Percentiles rank a stretch among this genome's conserved stretches.
phyloP scores from a whole-genome alignment of 163 green algal species.

The Picocystis sp. region DNA sequence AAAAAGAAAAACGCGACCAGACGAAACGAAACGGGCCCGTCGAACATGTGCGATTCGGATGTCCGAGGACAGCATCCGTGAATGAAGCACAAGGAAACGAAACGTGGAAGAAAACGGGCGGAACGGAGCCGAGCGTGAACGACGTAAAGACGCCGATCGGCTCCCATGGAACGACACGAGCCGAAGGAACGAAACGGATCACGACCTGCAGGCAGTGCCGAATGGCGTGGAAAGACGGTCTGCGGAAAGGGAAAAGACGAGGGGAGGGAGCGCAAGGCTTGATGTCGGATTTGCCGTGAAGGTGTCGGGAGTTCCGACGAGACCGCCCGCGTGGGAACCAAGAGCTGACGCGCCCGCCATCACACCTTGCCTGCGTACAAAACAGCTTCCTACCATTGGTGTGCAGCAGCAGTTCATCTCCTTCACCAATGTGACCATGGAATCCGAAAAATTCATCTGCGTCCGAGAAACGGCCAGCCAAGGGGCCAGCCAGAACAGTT shows the following conservation, averaged over 20 bases:
- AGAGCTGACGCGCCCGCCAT: background rate
- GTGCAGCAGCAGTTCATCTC: slow-evolving; percentile 83
- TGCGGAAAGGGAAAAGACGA: background rate
- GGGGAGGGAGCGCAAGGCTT: background rate
- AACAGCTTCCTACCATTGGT: slow-evolving; percentile 76
- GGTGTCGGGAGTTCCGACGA: slow-evolving; percentile 1
- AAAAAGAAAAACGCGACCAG: slow-evolving; percentile 14
- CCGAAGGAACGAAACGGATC: too few species aligned
- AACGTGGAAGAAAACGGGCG: too few species aligned
- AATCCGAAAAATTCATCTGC: slow-evolving; percentile 94
- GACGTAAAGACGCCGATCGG: too few species aligned
- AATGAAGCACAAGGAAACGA: too few species aligned
- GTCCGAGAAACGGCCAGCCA: slow-evolving; percentile 68
- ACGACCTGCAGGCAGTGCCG: too few species aligned
- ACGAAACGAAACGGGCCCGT: background rate
- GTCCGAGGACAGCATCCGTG: too few species aligned
- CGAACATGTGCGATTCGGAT: background rate
- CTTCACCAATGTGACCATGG: slow-evolving; percentile 95
- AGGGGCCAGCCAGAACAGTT: slow-evolving; percentile 35
- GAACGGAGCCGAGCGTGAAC: too few species aligned
- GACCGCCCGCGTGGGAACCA: background rate
- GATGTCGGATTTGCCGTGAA: background rate
- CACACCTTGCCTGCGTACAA: slow-evolving; percentile 5
- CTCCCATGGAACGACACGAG: too few species aligned
- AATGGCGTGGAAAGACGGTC: too few species aligned